Conservation (phyloP, 2,329 filamentous ascomycete genomes). For the Aspergillus tanneri region DNA sequence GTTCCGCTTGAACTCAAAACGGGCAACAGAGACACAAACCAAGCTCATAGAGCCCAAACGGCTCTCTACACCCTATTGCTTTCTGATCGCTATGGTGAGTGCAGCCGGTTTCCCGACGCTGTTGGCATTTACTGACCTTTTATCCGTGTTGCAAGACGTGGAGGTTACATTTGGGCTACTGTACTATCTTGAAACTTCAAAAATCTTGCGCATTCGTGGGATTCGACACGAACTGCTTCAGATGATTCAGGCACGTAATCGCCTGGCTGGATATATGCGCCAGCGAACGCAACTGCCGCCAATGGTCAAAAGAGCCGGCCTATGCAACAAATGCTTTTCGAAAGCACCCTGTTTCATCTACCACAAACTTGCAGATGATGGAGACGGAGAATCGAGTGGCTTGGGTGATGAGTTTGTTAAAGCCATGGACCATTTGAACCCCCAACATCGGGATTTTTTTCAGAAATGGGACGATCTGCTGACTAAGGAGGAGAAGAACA, state of each 20-base stretch:
- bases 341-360: conserved; percentile 90
- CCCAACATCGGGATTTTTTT: conserved; percentile 78
- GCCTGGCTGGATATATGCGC: conserved; percentile 79
- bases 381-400: conserved; percentile 75
- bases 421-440: conserved; percentile 72
- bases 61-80: conserved; percentile 89
- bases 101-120: neutral
- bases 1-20: conserved; percentile 97
- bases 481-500: conserved; percentile 90
- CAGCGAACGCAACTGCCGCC: conserved; percentile 79
- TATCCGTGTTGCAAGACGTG: conserved; percentile 58
- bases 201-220: conserved; percentile 79
- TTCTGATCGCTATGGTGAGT: conserved; percentile 78
- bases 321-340: conserved; percentile 86
- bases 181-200: conserved; percentile 91
- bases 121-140: conserved; percentile 15
- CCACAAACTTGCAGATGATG: conserved; percentile 83
- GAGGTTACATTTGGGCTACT: conserved; percentile 86
- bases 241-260: conserved; percentile 95
- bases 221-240: conserved; percentile 86
- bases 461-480: conserved; percentile 90
- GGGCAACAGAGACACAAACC: conserved; percentile 73
- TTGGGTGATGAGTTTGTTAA: conserved; percentile 80
- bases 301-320: conserved; percentile 78
- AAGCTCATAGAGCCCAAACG: conserved; percentile 87